Base-by-base conservation (phyloP, 495 filamentous ascomycete genomes). In the Penicillium parvum region DNA sequence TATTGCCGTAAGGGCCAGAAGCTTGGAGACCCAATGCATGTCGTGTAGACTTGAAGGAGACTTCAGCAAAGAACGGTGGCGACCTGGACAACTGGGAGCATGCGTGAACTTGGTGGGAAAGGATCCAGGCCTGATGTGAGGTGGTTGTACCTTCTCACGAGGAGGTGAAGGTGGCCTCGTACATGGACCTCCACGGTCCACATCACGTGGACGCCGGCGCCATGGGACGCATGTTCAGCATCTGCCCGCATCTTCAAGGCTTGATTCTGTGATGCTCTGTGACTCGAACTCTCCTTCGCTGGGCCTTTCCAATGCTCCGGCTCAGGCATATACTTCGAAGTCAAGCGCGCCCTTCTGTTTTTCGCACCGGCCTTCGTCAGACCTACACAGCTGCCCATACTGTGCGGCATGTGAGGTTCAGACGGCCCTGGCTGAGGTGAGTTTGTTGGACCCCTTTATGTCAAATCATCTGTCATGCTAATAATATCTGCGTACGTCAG, bases 371-470 rank as follows among this genome's bases (percentile, higher is more conserved):
- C 28, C 47, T 50, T 41, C 48, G 34, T 23, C 53, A 44, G 40
- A 32, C 42, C 19, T 25, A 34, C 40, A 45, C 39, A 33, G 45
- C 29, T n/a, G 39, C 32, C 27, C 42, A 38, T 14, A 60, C 59
- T 25, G 38, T 66, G n/a, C 64, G 57, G 12, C 60, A 60, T 55
- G 65, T 70, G 46, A 63, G 53, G 33, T 58, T 72, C 39, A 59
- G 55, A 40, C 61, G 61, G 49, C 68, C 63, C 21, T 65, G 66
- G 68, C 41, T 69, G 17, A 62, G 61, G 68, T 72, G 33, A 40
- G 60, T 43, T 4, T 45, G 16, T 39, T n/a, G n/a, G 17, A 17
- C 11, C 10, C 15, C 11, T 22, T 34, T 16, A 17, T 14, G 5
- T 12, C 5, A 20, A 15, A 19, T 12, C 5, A 8, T n/a, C 16